Evolutionary conservation across 352 stramenopile species (phyloP).

Genomic region (Pythium phragmiticola): DNA sequence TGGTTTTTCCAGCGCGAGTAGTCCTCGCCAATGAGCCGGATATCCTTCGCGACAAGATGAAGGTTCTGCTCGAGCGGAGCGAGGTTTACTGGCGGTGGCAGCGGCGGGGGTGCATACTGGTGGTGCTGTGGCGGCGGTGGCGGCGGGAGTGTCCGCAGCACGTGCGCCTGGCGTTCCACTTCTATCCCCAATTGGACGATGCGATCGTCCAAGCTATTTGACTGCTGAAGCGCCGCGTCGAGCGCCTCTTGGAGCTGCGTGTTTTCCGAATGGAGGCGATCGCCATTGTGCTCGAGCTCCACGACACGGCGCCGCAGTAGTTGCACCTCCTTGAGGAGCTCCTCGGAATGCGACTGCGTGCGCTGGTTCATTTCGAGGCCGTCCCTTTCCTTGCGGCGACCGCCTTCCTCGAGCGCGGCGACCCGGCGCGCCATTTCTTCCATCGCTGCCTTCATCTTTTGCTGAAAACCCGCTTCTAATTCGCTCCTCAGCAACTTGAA

Average conservation of each 20-base stretch:
- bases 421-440: conserved; percentile 18
- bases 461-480: conserved; percentile 14
- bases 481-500: conserved; percentile 33
- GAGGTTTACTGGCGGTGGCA: conserved; percentile 15
- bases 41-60: conserved; percentile 16
- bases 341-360: neutral
- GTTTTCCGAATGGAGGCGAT: conserved; percentile 10
- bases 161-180: neutral
- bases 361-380: conserved; percentile 3
- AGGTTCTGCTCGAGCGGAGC: conserved; percentile 26
- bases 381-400: conserved; percentile 3
- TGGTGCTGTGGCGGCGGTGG: conserved; percentile 4
- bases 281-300: conserved; percentile 18
- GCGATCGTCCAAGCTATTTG: neutral
- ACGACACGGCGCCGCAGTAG: conserved; percentile 12
- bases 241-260: conserved; percentile 6
- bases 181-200: conserved; percentile 9
- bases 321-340: conserved; percentile 7
- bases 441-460: conserved; percentile 20
- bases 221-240: conserved; percentile 5
- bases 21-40: conserved; percentile 31
- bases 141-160: conserved; percentile 6
- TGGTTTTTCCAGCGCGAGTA: conserved; percentile 32
- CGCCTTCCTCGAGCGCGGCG: conserved; percentile 4
- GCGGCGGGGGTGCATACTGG: neutral